phyloP scores from a whole-genome alignment of 2,329 filamentous ascomycete species.

The Stachybotrys chartarum region DNA sequence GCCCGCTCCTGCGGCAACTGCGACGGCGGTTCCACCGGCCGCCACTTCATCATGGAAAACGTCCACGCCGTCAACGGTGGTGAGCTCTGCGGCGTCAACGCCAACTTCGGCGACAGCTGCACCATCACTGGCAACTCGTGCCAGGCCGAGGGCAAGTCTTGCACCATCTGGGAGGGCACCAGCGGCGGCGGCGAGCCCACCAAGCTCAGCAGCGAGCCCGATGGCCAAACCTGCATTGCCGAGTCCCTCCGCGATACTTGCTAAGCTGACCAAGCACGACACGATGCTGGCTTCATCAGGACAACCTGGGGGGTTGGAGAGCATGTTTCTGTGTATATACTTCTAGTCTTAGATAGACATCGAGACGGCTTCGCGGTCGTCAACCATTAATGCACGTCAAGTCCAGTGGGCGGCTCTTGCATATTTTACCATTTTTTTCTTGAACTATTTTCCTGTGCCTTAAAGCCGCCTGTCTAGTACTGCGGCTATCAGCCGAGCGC shows the following conservation, averaged over 20 bases:
- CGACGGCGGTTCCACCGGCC: constrained; percentile 21
- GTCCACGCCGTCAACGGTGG: constrained; percentile 30
- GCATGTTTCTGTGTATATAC: no score
- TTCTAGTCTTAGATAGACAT: no score
- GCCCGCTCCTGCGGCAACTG: constrained; percentile 19
- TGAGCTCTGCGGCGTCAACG: constrained; percentile 34
- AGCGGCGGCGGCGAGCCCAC: neutral
- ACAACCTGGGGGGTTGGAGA: no score
- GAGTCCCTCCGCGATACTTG: neutral
- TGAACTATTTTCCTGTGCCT: no score
- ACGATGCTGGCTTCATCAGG: no score
- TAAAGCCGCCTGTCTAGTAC: no score
- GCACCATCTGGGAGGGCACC: constrained; percentile 1
- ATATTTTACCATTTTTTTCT: no score
- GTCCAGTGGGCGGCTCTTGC: no score
- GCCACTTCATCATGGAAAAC: constrained; percentile 36
- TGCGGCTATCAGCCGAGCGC: no score
- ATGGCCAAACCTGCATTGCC: neutral
- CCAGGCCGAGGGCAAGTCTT: neutral
- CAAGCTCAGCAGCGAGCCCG: neutral
- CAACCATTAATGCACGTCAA: no score
- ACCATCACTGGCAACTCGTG: neutral
- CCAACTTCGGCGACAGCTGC: constrained; percentile 23
- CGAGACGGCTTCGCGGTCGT: no score
- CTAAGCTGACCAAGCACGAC: neutral